These are phyloP conservation scores for Starmera stellimalicola DNA, from an alignment of 1,139 yeast species.

Conservation along the genomic window DNA sequence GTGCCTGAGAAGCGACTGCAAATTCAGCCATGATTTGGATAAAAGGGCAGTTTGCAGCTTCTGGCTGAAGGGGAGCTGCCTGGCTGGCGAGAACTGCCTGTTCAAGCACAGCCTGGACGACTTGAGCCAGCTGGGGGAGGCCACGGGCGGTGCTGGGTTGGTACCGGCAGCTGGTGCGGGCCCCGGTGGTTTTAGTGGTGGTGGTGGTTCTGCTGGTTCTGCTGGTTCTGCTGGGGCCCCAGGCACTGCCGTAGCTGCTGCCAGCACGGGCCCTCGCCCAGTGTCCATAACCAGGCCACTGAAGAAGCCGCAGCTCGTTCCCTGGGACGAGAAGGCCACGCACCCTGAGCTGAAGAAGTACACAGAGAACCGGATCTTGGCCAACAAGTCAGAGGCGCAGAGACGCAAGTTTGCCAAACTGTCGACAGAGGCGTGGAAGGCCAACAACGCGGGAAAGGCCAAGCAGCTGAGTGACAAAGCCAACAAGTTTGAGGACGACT, in stretches of 20 bases:
- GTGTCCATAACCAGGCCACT: constrained; percentile 16
- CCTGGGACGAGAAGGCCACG: constrained; percentile 23
- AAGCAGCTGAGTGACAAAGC: constrained; percentile 27
- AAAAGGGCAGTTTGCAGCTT: constrained; percentile 30
- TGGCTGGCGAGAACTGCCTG: constrained; percentile 29
- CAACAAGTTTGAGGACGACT: constrained; percentile 10
- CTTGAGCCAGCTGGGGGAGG: background rate
- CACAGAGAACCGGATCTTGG: constrained; percentile 7
- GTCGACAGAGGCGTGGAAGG: constrained; percentile 28
- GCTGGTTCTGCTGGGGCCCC: constrained; percentile 1
- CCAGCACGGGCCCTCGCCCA: constrained; percentile 2
- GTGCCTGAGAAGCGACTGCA: constrained; percentile 33
- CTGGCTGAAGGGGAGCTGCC: constrained; percentile 33
- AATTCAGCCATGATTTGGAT: constrained; percentile 32
- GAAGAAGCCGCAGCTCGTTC: constrained; percentile 21
- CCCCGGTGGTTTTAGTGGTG: background rate
- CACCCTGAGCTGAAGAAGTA: constrained; percentile 8
- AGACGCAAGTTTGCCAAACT: constrained; percentile 28
- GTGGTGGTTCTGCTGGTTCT: constrained; percentile 3
- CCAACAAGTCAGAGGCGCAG: constrained; percentile 13
- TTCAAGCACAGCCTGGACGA: constrained; percentile 23
- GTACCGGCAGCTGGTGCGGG: constrained; percentile 5
- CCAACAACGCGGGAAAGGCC: constrained; percentile 28
- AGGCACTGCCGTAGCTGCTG: background rate
- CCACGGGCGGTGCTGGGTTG: background rate